Evolutionary conservation across 495 filamentous ascomycete genomes (phyloP), one percentile per base, ranked within the genome.

Genomic region (Daldinia grandis): DNA sequence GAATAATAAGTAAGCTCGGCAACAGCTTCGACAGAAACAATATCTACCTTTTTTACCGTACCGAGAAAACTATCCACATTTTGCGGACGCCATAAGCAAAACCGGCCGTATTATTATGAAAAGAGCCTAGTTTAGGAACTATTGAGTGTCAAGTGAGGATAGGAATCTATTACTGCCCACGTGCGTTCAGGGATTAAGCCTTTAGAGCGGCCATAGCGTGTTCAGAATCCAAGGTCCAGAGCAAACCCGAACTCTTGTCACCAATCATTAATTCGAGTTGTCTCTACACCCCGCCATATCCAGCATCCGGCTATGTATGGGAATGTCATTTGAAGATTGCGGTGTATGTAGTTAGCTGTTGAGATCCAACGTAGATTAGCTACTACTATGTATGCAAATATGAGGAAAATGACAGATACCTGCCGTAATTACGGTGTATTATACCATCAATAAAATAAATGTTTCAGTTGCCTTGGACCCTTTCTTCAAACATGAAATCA

Each of bases 121-220:
- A 69, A 5, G 21, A 62, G 65, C 42, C 44, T 68, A 73, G 70
- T 47, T 24, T 8, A 12, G 3, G 47, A 25, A 47, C n/a, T 8
- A 19, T 56, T 47, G 38, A 33, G 49, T 53, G 33, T 58, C 49
- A 17, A 65, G 69, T 40, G 49, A 58, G 65, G 64, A 66, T 64
- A 28, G 42, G 59, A 59, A 65, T 57, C 31, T 54, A 58, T 59
- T 51, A 44, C 33, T n/a, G 7, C 35, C 68, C 70, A 73, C 70
- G 70, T 73, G 70, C 44, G 38, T 35, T 44, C 70, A 73, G 65
- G 70, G 70, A 73, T 72, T 49, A 12, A 4, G 25, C 14, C 17
- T 30, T 50, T 44, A 50, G 40, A 54, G 65, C 40, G 70, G 65
- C 68, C 65, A 73, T 62, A 73, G 65, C 65, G 69, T 68, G 24